Evolutionary conservation across 1,139 yeast genomes (phyloP), one percentile per base, ranked within the genome.

Genomic region (Nadsonia commutata): DNA sequence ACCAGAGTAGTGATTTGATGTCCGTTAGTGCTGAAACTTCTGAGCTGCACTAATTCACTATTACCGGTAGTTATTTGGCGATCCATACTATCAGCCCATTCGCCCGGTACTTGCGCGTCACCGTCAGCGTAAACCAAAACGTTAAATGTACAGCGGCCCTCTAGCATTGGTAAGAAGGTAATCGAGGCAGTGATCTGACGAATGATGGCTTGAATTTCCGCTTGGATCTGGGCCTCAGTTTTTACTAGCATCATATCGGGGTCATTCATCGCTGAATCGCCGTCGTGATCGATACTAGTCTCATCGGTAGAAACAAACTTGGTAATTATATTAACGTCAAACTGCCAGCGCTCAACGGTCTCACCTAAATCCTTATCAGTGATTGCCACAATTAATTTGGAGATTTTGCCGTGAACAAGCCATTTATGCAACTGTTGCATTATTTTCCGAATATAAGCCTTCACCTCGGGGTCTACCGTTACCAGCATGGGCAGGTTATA

Each of bases 151-250:
- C 81, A 78, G 20, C 74, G 75, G 13, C 78, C 75, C 45, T 69
- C 67, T 38, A 88, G 64, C 22, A 81, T 72, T 0, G 97, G 97
- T 43, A 88, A 67, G 56, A 85, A 85, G 0, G 95, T 77, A 1
- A 83, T 84, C 43, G 93, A 80, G 1, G 95, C 85, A 0, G 95
- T 85, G 43, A 88, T 82, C 56, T 88, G 97, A 40, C 95, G 73
- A 40, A 88, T 78, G 19, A 88, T 78, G 0, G 90, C 77, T 56
- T 85, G 93, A 17, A 88, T 84, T 51, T 86, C 94, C 46, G 65
- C 67, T 53, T 81, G 88, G 6, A 80, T 74, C 37, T 70, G 74
- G 2, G 67, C 73, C 36, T 65, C 66, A 1, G 72, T 51, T 51
- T 71, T 74, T n/a, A n/a, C 18, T 48, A 51, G n/a, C 16, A 31